Base-by-base conservation (phyloP, 257 asterid species). In the Voacanga thouarsii region DNA sequence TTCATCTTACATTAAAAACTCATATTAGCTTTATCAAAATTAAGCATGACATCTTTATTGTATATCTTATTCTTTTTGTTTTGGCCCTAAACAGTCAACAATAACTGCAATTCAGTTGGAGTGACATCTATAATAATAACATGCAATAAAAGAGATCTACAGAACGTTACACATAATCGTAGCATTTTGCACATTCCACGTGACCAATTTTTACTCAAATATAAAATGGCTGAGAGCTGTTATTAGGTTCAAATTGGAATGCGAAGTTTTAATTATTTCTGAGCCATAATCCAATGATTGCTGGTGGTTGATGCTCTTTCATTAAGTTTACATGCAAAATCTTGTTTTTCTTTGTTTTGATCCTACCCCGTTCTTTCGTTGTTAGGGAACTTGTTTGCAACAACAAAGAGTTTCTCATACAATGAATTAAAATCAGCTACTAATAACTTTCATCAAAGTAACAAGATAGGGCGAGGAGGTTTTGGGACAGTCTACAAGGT, bases 401-500 rank as follows among this genome's bases (percentile, higher is more conserved):
- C 76, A 74, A 89, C 92, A 24, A 90, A 85, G 66, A 90, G 79
- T 65, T 90, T 94, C 90, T 68, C 91, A 21, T 90, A 85, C 88
- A 85, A 82, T 49, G 96, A 89, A 76, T 80, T 94, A 83, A 82
- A 79, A 84, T 77, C 51, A 66, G 97, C 97, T 69, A 92, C 98
- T 59, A 80, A 92, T 50, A 85, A 92, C 86, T 94, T 92, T 77
- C 86, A 86, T 77, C 90, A 75, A 75, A 79, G 80, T 63, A 88
- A 88, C 85, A 94, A 89, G 87, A 85, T 94, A 77, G 98, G 98
- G 45, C 82, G 94, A 82, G 98, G 98, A 84, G 97, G 98, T 79
- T 94, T 92, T 78, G 98, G 98, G 55, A 90, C 87, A 64, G 98
- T 94, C 75, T 94, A 89, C 88, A 92, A 94, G 98, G 98, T 92